Evolutionary conservation across 257 asterid species (phyloP).

Genomic region (Schizonepeta tenuifolia): DNA sequence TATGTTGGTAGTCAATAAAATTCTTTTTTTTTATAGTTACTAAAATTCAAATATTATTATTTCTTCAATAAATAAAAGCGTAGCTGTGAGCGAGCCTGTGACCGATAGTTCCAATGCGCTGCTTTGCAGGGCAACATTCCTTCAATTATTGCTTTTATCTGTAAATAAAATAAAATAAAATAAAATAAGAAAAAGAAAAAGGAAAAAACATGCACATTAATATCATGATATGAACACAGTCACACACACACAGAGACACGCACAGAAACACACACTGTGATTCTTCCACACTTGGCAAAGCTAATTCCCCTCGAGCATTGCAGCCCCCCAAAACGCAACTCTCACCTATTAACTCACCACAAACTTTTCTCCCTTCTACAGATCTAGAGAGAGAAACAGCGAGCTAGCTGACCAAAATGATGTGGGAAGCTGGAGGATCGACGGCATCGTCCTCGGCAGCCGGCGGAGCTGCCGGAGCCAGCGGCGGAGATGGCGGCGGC

Average conservation of each 20-base stretch:
- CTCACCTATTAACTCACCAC: conserved; percentile 19
- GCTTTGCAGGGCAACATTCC: conserved; percentile 15
- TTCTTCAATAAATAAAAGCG: not conserved
- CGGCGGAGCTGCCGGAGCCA: conserved; percentile 47
- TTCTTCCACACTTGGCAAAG: conserved; percentile 46
- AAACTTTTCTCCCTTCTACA: not conserved
- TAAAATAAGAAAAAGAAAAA: not conserved
- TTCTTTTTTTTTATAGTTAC: too few relatives aligned
- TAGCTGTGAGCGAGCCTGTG: not conserved
- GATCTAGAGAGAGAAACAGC: conserved; percentile 6
- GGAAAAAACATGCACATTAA: conserved; percentile 25
- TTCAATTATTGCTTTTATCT: conserved; percentile 27
- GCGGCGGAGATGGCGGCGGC: conserved; percentile 39
- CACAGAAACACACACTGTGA: conserved; percentile 30
- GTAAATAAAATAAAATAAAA: not conserved
- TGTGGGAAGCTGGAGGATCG: conserved; percentile 94
- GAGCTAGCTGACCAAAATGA: conserved; percentile 46
- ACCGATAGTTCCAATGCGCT: conserved; percentile 6
- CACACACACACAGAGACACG: conserved; percentile 12
- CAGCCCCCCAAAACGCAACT: conserved; percentile 38
- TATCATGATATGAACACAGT: conserved; percentile 27
- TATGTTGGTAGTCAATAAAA: too few relatives aligned
- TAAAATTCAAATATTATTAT: too few relatives aligned
- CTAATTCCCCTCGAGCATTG: conserved; percentile 51
- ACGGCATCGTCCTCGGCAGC: conserved; percentile 60